A percentile compares a stretch with the other conserved stretches of the same genome.
These are phyloP conservation scores for Fusarium staphyleae DNA, from an alignment of 2,329 filamentous ascomycete species.

Conservation along the genomic window DNA sequence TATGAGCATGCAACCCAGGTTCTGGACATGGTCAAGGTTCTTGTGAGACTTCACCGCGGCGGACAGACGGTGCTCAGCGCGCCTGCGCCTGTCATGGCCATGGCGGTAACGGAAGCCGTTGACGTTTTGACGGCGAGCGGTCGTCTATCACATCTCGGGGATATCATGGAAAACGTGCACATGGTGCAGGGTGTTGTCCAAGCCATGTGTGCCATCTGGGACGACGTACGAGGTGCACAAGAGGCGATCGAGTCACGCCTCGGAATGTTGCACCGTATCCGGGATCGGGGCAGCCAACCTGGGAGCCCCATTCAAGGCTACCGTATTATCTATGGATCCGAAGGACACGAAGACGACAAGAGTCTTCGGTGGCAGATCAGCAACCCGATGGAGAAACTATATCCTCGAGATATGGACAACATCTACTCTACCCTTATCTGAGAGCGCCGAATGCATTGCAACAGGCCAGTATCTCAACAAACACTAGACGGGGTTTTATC, in stretches of 20 bases:
- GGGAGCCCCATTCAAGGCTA: conserved; percentile 43
- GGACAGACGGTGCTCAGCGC: conserved; percentile 48
- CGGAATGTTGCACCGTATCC: conserved; percentile 46
- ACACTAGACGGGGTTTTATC: neutral
- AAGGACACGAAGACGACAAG: conserved; percentile 41
- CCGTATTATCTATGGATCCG: conserved; percentile 40
- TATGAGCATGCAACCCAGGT: conserved; percentile 61
- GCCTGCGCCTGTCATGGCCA: conserved; percentile 68
- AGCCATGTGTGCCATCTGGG: conserved; percentile 66
- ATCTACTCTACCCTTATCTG: conserved; percentile 44
- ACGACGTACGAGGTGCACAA: conserved; percentile 60
- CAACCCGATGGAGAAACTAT: conserved; percentile 45
- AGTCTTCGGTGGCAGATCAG: conserved; percentile 47
- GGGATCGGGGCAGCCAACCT: conserved; percentile 43
- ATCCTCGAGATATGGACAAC: conserved; percentile 50
- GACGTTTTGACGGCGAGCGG: conserved; percentile 72
- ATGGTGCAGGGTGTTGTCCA: conserved; percentile 62
- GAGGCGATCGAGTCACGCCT: conserved; percentile 54
- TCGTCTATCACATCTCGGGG: conserved; percentile 56
- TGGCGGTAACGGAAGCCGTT: conserved; percentile 67
- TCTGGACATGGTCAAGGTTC: conserved; percentile 54
- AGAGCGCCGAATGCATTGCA: conserved; percentile 9
- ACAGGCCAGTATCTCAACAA: neutral
- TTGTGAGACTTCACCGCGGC: conserved; percentile 49
- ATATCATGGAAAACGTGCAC: conserved; percentile 61